Base-by-base conservation (phyloP, 352 stramenopile genomes). In the Peronospora belbahrii region DNA sequence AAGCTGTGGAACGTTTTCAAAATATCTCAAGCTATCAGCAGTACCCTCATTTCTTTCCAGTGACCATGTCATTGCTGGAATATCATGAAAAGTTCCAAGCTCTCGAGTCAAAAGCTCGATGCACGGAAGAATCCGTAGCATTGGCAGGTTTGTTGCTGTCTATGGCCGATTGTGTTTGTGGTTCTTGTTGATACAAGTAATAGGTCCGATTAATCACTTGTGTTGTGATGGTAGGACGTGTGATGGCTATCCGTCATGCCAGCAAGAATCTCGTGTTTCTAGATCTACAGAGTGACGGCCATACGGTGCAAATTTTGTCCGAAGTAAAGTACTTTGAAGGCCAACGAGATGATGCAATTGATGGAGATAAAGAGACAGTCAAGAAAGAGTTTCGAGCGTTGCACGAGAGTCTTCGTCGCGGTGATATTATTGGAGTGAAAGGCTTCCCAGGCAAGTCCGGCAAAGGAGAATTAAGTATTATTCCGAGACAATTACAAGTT, bases 181-280 rank as follows among this genome's bases (percentile, higher is more conserved):
- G n/a, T n/a, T n/a, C n/a, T 31, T 6, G 3, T 52, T 25, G 32
- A 32, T 32, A 1, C 3, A 44, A 3, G 33, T 22, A 30, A 27
- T 4, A 4, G 23, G 10, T 37, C 14, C 10, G 30, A 27, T 32
- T 37, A 19, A 22, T 40, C 39, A 20, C 3, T 14, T 43, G n/a
- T 22, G 15, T 33, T 0, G 24, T 30, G 35, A 9, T 33, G 27
- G 22, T 30, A 80, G 74, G 74, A 42, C 76, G 80, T 18, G 75
- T 91, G 30, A 67, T 85, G 40, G 77, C 77, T 10, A 91, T 88
- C 48, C 76, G 80, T 20, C 67, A 71, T 34, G 72, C 80, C 24
- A 88, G 80, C 60, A 89, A 88, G 64, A 88, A 91, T 41, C 67
- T 91, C 22, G 70, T 88, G 30, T 91, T 91, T 48, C 35, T 89